A percentile compares a stretch with the other conserved stretches of the same genome.
Evolutionary conservation across 2,329 filamentous ascomycete genomes (phyloP).

Genomic region (Zasmidium citrigriseum): DNA sequence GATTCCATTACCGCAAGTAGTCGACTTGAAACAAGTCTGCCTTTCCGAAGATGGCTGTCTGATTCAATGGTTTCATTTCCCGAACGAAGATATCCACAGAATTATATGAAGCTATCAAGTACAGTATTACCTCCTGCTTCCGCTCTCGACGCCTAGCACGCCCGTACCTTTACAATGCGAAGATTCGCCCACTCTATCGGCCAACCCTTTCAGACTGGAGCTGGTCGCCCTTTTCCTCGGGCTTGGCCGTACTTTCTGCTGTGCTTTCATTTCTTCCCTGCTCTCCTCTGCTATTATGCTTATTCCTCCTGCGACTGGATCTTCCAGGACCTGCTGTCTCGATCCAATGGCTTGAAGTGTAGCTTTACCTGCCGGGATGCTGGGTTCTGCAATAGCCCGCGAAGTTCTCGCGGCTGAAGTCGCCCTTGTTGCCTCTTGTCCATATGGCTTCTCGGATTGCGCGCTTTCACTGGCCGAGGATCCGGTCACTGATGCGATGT

Average conservation of each 20-base stretch:
- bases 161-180: slow-evolving; percentile 48
- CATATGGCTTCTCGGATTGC: slow-evolving; percentile 25
- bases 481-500: slow-evolving; percentile 32
- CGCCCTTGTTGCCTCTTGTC: slow-evolving; percentile 25
- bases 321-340: slow-evolving; percentile 44
- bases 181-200: slow-evolving; percentile 48
- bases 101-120: background rate
- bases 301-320: slow-evolving; percentile 37
- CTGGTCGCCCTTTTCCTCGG: slow-evolving; percentile 44
- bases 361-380: slow-evolving; percentile 39
- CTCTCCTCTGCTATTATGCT: slow-evolving; percentile 41
- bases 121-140: slow-evolving; percentile 21
- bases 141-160: slow-evolving; percentile 46
- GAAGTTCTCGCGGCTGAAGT: slow-evolving; percentile 24
- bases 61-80: too few species aligned
- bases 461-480: slow-evolving; percentile 16
- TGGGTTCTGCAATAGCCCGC: slow-evolving; percentile 23
- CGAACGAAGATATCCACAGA: background rate
- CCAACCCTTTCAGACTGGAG: slow-evolving; percentile 44
- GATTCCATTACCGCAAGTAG: too few species aligned
- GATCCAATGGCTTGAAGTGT: slow-evolving; percentile 40
- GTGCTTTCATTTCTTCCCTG: slow-evolving; percentile 39
- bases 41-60: too few species aligned
- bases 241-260: slow-evolving; percentile 38
- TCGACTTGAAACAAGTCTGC: too few species aligned